phyloP scores from a whole-genome alignment of 1,284 basidiomycete genomes.

The Salmacisia buchloeana region DNA sequence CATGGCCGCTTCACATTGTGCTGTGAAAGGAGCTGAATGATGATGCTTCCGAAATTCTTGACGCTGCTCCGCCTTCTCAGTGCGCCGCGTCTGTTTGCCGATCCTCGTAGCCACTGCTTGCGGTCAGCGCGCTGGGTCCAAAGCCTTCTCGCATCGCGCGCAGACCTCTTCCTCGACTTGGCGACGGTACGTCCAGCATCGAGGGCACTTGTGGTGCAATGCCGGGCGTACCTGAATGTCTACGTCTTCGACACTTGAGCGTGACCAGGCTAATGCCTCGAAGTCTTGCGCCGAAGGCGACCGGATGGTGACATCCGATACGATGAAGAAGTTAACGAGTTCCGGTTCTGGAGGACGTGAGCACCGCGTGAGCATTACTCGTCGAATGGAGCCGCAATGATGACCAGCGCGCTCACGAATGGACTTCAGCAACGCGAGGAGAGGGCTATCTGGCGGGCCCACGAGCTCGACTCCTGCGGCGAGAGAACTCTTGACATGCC shows the following conservation, averaged over 20 bases:
- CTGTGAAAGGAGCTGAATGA: no score
- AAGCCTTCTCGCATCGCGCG: slow-evolving; percentile 10
- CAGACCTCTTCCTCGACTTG: slow-evolving; percentile 14
- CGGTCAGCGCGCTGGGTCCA: no score
- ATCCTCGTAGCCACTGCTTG: no score
- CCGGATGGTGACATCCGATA: slow-evolving; percentile 26
- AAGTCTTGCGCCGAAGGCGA: slow-evolving; percentile 1
- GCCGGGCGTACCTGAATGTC: slow-evolving; percentile 23
- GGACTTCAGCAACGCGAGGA: neutral
- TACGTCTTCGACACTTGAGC: neutral
- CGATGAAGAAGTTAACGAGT: slow-evolving; percentile 32
- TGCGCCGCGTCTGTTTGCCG: no score
- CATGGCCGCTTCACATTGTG: no score
- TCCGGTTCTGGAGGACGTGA: slow-evolving; percentile 9
- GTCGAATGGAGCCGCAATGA: neutral
- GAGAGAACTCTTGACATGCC: slow-evolving; percentile 27
- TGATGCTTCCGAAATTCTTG: no score
- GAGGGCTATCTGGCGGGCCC: slow-evolving; percentile 4
- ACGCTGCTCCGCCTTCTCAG: no score
- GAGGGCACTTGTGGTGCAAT: slow-evolving; percentile 30
- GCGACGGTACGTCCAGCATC: slow-evolving; percentile 28
- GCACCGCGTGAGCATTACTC: neutral
- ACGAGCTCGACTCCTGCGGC: slow-evolving; percentile 29
- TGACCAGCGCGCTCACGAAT: neutral
- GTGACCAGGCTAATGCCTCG: neutral